Evolutionary conservation across 179 eudicot species (phyloP), one percentile per base, ranked within the genome.

Genomic region (Actinidia polygama): DNA sequence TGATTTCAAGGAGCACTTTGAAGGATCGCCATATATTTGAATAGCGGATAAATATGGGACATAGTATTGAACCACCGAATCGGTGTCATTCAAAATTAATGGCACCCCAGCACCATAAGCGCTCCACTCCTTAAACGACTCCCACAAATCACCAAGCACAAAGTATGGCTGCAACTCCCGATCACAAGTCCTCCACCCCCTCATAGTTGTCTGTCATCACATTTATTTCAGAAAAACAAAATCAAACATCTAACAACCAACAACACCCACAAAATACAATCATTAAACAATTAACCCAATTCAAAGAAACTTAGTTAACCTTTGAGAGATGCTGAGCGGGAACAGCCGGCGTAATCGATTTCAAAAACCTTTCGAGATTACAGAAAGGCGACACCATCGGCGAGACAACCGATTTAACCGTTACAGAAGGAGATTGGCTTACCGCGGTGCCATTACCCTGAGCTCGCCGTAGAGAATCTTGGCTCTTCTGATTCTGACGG

Each of bases 71-170:
- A 95, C 89, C 76, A 95, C 97, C 54, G 89, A 80, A 87, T 95
- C 99, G 68, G 88, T 88, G 77, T 90, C 97, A 78, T 96, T 88
- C 91, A 96, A 91, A 77, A 95, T 81, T 89, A 95, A 84, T 58
- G 98, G 99, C 71, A 96, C 99, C 78, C 99, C 99, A 68, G 88
- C 96, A 58, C 99, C 99, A 88, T 95, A 96, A 46, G 94, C 99
- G 84, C 99, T 96, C 96, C 99, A 96, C 83, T 95, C 98, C 85
- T 89, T 93, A 64, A 96, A 95, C 7, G 99, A 92, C 82, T 95
- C 98, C 99, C 98, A 96, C 54, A 96, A 86, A 86, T 96, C 98
- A 81, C 93, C 92, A 57, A 96, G 91, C 85, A 87, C 86, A 79
- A 89, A 95, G 89, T 92, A 96, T 0, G 95, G 97, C 68, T 90